Base-by-base conservation (phyloP, 495 filamentous ascomycete species). In the Xylaria acuta region DNA sequence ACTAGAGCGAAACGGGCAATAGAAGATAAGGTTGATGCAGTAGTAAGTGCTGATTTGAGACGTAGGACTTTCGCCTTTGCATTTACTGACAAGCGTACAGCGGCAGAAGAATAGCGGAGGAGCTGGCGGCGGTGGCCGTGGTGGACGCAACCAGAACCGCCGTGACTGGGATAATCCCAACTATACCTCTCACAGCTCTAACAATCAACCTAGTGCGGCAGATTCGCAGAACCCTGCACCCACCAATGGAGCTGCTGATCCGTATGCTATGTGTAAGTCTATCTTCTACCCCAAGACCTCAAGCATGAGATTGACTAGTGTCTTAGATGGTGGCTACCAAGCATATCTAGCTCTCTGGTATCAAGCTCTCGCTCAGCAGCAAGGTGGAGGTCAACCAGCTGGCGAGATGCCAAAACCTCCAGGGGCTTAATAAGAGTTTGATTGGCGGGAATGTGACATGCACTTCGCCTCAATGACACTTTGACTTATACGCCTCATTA, bases 1-100 rank as follows among this genome's bases (percentile, higher is more conserved):
- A 87, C 85, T 41, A 85, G 86, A 56, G 93, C 93, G 12, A 94
- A 94, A 79, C 84, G 82, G 49, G 91, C 92, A 18, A 96, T 96
- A 60, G 91, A 91, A 78, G 93, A 94, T 64, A 96, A 96, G 82
- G 93, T 95, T n/a, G 91, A 95, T 67, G 89, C 90, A 69, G 93
- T 92, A 71, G 92, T 93, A 88, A 81, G 86, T 82, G 45, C 58
- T 30, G 30, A 22, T 67, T 34, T 20, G 67, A 34, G 18, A 59
- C 49, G 71, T 67, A 66, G 56, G 7, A 36, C 4, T 30, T 36
- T 27, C 0, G 32, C 25, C 36, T 40, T 34, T 43, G 11, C 40
- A 38, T 68, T 66, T 85, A 73, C 83, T 79, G 18, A 66, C 58
- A 67, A 64, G 32, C 18, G 43, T 72, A 75, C 73, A 86, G 81